Evolutionary conservation across 2,329 filamentous ascomycete genomes (phyloP).

Genomic region (Calonectria henricotiae): DNA sequence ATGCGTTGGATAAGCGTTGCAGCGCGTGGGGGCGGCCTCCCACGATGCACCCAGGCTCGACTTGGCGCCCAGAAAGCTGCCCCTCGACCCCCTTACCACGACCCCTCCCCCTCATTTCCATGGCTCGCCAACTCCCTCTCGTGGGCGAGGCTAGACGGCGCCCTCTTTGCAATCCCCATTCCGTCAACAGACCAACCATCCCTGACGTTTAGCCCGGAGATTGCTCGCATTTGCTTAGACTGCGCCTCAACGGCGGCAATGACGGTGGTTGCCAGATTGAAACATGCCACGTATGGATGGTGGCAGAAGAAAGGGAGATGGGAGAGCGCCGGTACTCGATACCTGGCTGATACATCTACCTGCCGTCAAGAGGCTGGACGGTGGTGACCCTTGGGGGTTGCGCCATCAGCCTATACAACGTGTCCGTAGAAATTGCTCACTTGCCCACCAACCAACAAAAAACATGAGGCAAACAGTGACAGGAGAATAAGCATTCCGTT

Average conservation of each 20-base stretch:
- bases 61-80: conserved; percentile 15
- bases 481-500: conserved; percentile 8
- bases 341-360: conserved; percentile 22
- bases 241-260: conserved; percentile 26
- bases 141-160: neutral
- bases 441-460: neutral
- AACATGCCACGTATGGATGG: conserved; percentile 28
- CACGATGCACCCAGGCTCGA: conserved; percentile 4
- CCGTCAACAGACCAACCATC: conserved; percentile 10
- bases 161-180: neutral
- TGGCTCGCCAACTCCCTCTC: neutral
- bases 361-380: conserved; percentile 1
- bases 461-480: no score
- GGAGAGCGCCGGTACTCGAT: conserved; percentile 1
- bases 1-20: neutral
- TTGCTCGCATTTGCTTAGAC: conserved; percentile 30
- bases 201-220: conserved; percentile 22
- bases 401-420: neutral
- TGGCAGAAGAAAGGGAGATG: conserved; percentile 7
- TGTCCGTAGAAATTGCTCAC: conserved; percentile 13
- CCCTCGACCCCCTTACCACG: conserved; percentile 11
- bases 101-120: conserved; percentile 30
- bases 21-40: conserved; percentile 33
- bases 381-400: neutral
- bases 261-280: conserved; percentile 8